These are phyloP conservation scores for Effrenium voratum DNA, from an alignment of 73 alveolate genomes.

Conservation along the genomic window DNA sequence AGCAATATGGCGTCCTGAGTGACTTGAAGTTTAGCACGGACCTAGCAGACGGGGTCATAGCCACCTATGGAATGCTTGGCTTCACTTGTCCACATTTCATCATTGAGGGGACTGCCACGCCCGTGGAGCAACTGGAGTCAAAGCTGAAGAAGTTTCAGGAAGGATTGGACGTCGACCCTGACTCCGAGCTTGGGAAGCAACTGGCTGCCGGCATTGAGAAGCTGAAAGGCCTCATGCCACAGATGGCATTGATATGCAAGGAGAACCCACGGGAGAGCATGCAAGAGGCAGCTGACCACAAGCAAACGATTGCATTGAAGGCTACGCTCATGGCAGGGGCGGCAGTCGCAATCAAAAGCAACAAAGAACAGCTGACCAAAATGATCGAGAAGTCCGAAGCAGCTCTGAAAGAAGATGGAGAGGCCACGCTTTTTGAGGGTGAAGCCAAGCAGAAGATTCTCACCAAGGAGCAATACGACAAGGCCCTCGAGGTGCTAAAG, in stretches of 20 bases:
- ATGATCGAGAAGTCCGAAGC: constrained; percentile 46
- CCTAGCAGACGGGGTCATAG: constrained; percentile 7
- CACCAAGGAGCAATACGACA: constrained; percentile 31
- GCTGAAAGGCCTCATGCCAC: constrained; percentile 14
- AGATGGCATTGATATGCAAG: constrained; percentile 31
- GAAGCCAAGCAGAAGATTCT: constrained; percentile 38
- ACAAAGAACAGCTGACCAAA: constrained; percentile 7
- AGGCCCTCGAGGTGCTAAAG: constrained; percentile 16
- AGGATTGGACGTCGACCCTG: constrained; percentile 1
- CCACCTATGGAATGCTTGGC: constrained; percentile 48
- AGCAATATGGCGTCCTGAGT: background rate
- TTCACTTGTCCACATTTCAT: constrained; percentile 29
- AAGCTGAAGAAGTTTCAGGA: background rate
- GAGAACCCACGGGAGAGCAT: constrained; percentile 10
- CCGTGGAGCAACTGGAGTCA: constrained; percentile 6
- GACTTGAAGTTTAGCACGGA: constrained; percentile 6
- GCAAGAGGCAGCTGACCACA: constrained; percentile 8
- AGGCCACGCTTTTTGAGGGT: constrained; percentile 9
- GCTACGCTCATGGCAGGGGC: constrained; percentile 28
- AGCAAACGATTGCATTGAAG: constrained; percentile 41
- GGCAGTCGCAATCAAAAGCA: constrained; percentile 19
- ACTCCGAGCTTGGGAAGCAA: constrained; percentile 30
- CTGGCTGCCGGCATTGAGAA: constrained; percentile 13
- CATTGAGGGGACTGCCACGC: constrained; percentile 4
- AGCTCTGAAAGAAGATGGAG: constrained; percentile 31